Base-by-base conservation (phyloP, 441 rosid species). In the Lepidium campestre region DNA sequence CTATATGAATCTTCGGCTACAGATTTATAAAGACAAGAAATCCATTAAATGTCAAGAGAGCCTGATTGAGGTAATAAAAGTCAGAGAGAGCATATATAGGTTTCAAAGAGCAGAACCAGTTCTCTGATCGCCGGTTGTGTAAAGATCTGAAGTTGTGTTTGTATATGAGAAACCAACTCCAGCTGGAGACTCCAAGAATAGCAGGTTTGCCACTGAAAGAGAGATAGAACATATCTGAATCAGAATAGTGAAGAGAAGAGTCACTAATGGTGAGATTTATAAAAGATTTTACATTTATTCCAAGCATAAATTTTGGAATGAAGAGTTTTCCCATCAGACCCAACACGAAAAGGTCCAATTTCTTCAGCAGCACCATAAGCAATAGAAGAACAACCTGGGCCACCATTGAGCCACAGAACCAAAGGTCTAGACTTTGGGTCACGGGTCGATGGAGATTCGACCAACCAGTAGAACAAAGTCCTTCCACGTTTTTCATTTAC, bases 381-480 rank as follows among this genome's bases (percentile, higher is more conserved):
- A 78, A 94, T 83, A 61, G 97, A 93, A 12, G 97, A 91, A 83
- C 99, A 94, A 66, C 99, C 97, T 61, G 97, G 99, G 6, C 99
- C 99, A 4, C 99, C 99, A 57, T 69, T 94, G 62, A 91, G 96
- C 98, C 99, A 91, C 65, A 94, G 72, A 41, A 91, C 82, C 61
- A 93, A 90, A 46, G 98, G 98, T 72, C 90, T 79, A 63, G 86
- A 74, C 74, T 84, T 84, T 6, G 99, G 85, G 19, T 44, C 47
- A 56, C 88, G 90, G 58, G 67, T 79, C 19, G 57, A 62, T n/a
- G 99, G 96, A 47, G 97, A 79, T 84, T 94, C 98, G 22, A 78
- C 78, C 61, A 94, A 70, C 97, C 98, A 94, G 78, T 94, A 94
- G 82, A 94, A 94, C 68, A 94, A 75, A 59, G 96, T 92, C 57